Conservation (phyloP, 768 basidiomycete genomes). For the Termitomyces sp. region DNA sequence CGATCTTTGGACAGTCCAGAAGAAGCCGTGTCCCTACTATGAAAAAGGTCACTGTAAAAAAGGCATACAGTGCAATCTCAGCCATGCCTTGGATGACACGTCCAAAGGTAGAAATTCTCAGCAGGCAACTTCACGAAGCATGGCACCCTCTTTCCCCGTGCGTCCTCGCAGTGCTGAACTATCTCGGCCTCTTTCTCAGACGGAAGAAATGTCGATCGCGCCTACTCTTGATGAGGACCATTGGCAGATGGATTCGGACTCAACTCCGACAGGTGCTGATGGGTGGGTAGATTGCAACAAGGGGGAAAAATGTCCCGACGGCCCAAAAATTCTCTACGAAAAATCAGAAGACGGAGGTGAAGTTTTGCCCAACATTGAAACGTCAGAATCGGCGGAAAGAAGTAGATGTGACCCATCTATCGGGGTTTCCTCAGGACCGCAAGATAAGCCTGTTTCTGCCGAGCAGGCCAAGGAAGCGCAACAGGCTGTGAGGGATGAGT, state of each 20-base stretch:
- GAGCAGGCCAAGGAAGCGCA: not conserved
- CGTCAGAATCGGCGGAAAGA: not conserved
- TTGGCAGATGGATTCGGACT: not conserved
- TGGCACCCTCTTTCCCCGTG: not conserved
- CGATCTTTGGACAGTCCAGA: not conserved
- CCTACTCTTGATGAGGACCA: not conserved
- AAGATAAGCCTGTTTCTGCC: not conserved
- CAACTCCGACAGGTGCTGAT: not conserved
- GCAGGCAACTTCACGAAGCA: not conserved
- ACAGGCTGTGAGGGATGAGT: not conserved
- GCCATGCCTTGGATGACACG: not conserved
- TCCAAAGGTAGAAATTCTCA: not conserved
- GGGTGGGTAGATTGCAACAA: slow-evolving; percentile 4
- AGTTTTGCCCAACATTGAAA: not conserved
- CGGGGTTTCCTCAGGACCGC: not conserved
- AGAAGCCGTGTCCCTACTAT: slow-evolving; percentile 2
- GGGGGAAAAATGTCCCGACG: not conserved
- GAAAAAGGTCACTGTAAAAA: slow-evolving; percentile 7
- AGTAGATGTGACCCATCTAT: not conserved
- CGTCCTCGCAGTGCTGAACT: not conserved
- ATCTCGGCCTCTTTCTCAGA: not conserved
- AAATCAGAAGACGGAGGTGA: not conserved
- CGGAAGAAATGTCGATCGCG: not conserved
- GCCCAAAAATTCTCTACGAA: not conserved
- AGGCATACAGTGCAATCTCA: slow-evolving; percentile 1